phyloP scores from a whole-genome alignment of 768 basidiomycete genomes.

The Coprinellus aureogranulatus region DNA sequence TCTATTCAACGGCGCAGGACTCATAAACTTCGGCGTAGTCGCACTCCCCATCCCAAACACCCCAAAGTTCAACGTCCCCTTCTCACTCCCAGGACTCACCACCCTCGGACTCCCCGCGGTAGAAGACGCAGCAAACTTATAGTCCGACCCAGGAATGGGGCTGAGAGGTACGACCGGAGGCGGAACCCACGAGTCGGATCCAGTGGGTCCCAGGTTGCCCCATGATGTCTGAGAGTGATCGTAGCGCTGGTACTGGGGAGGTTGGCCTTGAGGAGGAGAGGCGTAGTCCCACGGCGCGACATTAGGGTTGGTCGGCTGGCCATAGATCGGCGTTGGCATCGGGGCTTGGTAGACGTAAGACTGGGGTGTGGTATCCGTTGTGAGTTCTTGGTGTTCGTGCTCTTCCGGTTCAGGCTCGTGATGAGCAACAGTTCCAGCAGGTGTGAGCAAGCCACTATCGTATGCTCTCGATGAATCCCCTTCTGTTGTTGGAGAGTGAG shows the following conservation, averaged over 20 bases:
- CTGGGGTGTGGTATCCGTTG: not conserved
- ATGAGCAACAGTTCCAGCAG: not conserved
- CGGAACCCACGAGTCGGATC: not conserved
- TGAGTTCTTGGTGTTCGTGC: not conserved
- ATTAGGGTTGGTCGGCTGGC: not conserved
- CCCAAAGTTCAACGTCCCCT: too few relatives aligned
- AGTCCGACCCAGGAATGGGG: not conserved
- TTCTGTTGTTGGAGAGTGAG: not conserved
- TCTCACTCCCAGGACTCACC: too few relatives aligned
- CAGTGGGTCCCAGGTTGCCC: too few relatives aligned
- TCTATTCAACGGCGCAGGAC: constrained; percentile 1
- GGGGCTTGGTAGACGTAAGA: not conserved
- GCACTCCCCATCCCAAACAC: too few relatives aligned
- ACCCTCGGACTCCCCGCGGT: too few relatives aligned
- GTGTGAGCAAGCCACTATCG: not conserved
- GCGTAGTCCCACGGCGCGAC: too few relatives aligned
- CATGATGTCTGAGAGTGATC: too few relatives aligned
- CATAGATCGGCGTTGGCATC: not conserved
- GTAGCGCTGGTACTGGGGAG: too few relatives aligned
- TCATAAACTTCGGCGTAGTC: not conserved
- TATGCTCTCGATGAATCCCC: not conserved
- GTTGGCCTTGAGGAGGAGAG: too few relatives aligned
- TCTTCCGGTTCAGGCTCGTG: too few relatives aligned
- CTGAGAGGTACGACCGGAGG: constrained; percentile 2
- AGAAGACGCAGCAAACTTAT: too few relatives aligned